Conservation (phyloP, 2,329 filamentous ascomycete species). For the Diplodia mutila region DNA sequence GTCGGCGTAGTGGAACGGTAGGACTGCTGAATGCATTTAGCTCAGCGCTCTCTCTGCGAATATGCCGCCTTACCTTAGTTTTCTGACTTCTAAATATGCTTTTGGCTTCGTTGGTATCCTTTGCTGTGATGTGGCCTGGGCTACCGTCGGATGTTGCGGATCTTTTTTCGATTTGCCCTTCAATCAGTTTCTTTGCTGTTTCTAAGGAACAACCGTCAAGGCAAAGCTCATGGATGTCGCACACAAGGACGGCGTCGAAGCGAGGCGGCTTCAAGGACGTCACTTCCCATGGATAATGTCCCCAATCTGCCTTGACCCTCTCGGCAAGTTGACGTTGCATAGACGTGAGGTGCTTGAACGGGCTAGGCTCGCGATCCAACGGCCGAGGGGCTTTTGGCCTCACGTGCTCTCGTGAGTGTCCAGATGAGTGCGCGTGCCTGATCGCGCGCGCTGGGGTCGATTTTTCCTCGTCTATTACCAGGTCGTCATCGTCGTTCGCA, state of each 20-base stretch:
- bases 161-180: neutral
- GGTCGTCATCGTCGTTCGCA: neutral
- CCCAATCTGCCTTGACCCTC: neutral
- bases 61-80: neutral
- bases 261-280: neutral
- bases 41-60: neutral
- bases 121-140: neutral
- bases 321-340: neutral
- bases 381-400: neutral
- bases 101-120: neutral
- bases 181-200: neutral
- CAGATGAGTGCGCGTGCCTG: neutral
- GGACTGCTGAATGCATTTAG: neutral
- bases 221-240: neutral
- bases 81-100: neutral
- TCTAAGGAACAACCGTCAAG: neutral
- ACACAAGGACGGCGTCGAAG: neutral
- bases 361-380: neutral
- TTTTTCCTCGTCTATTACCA: constrained; percentile 7
- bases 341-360: neutral
- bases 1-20: neutral
- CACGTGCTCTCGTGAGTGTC: neutral
- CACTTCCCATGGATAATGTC: constrained; percentile 3
- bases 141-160: neutral
- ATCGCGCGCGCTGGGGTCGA: neutral